Base-by-base conservation (phyloP, 176 grass and related monocot genomes). In the Bolboschoenus planiculmis region DNA sequence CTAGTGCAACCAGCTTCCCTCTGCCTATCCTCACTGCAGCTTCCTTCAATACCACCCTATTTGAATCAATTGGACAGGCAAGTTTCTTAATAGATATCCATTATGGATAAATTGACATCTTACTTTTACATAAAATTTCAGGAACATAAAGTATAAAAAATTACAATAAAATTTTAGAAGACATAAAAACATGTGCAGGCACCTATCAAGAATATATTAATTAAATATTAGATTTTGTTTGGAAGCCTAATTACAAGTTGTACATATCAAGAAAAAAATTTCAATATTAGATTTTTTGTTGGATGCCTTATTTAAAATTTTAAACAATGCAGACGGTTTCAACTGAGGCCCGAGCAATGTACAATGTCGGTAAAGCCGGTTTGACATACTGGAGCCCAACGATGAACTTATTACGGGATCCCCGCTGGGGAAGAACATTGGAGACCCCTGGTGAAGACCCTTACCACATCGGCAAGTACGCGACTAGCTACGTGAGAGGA, bases 391-490 rank as follows among this genome's bases (percentile, higher is more conserved):
- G 95, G 95, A 94, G 92, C 83, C 95, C 95, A 20, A 94, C 94
- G 73, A 89, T 97, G 79, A 97, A 97, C 86, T 89, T 97, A 73
- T 92, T 97, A 73, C 86, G 91, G 0, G 95, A 97, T 79, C 95
- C 95, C 21, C 87, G 95, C 43, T 97, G 95, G 95, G 95, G 95
- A 2, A 88, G 95, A 30, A 88, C 90, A 0, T 88, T 94, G 77
- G 95, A 97, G 90, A 97, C 95, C 4, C 92, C 95, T 9, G 95
- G 95, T 62, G 95, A 97, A 85, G 95, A 97, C 84, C 95, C 95
- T 16, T 64, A 94, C 50, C 91, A 94, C 7, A 37, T 89, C 23
- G 89, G 95, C 88, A 94, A 83, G 83, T 97, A 92, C 84, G 95
- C 92, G 47, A 83, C 83, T 46, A 89, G 89, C 0, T 94, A 91